Evolutionary conservation across 108 stramenopile species (phyloP).

Genomic region (Discostella pseudostelligera): DNA sequence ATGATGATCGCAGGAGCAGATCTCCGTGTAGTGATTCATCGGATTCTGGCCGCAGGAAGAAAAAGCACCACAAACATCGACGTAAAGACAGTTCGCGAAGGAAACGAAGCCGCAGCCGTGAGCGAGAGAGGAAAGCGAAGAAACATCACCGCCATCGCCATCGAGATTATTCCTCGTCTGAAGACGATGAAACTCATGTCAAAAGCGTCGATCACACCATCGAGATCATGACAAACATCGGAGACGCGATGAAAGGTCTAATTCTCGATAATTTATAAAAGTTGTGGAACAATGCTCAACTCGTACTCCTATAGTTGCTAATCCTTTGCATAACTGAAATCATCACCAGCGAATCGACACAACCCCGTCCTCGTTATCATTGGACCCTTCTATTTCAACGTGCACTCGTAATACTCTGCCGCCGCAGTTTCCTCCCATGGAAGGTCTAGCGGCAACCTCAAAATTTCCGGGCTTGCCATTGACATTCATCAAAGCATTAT

Average conservation of each 20-base stretch:
- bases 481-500: conserved; percentile 35
- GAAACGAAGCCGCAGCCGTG: conserved; percentile 30
- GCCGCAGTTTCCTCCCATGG: conserved; percentile 18
- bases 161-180: not conserved
- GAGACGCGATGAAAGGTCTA: not conserved
- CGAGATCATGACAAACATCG: not conserved
- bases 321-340: too few species aligned
- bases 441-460: conserved; percentile 60
- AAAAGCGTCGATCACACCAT: not conserved
- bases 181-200: not conserved
- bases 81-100: conserved; percentile 13
- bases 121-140: conserved; percentile 27
- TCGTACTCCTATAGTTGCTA: too few species aligned
- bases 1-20: not conserved
- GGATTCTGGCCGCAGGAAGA: conserved; percentile 13
- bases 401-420: conserved; percentile 10
- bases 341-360: conserved; percentile 15
- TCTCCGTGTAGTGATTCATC: conserved; percentile 11
- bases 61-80: conserved; percentile 18
- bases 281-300: too few species aligned
- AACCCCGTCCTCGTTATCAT: not conserved
- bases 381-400: conserved; percentile 1
- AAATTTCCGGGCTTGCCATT: conserved; percentile 52
- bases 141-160: conserved; percentile 31
- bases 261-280: too few species aligned